Base-by-base conservation (phyloP, 2,329 filamentous ascomycete genomes). In the Myriosclerotinia curreyana region DNA sequence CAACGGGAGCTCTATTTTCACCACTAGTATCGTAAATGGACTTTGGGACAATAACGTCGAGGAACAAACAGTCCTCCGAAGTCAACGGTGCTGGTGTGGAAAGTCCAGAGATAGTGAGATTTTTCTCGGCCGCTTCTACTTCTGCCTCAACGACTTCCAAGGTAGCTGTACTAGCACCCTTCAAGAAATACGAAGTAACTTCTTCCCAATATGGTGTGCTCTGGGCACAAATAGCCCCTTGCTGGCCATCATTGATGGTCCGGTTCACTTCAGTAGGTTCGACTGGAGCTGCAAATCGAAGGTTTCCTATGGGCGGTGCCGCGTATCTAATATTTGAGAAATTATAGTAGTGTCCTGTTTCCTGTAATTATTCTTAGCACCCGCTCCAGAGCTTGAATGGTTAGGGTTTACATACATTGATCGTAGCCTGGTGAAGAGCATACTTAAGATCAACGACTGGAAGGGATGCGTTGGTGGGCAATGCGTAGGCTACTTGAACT, bases 291-390 rank as follows among this genome's bases (percentile, higher is more conserved):
- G 78, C 75, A 75, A 80, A 82, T 66, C 79, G 75, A 7, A 80
- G 72, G 15, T 73, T 67, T 22, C 79, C 79, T 0, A 75, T 69
- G 7, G 80, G 79, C n/a, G 79, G 72, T 11, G 75, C 76, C 1
- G 78, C 79, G 66, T 78, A 82, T 36, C 78, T 74, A 56, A 82
- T 77, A n/a, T 79, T 80, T 61, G 69, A 74, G 69, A 78, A 79
- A 25, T 72, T 72, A 68, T 77, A 78, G 63, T 76, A 77, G 48
- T 70, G 62, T 6, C 75, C 64, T 42, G 65, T 67, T 73, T 75
- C 40, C 58, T 67, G 28, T 51, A 72, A 74, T 40, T 15, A 42
- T 53, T 44, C 53, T 61, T 44, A 62, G 51, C 22, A 44, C 17
- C 25, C n/a, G 48, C 48, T 42, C 3, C 22, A 31, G 54, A 31